A percentile compares a stretch with the other conserved stretches of the same genome.
Conservation (phyloP, 768 basidiomycete species). For the Boletus subcaerulescens region DNA sequence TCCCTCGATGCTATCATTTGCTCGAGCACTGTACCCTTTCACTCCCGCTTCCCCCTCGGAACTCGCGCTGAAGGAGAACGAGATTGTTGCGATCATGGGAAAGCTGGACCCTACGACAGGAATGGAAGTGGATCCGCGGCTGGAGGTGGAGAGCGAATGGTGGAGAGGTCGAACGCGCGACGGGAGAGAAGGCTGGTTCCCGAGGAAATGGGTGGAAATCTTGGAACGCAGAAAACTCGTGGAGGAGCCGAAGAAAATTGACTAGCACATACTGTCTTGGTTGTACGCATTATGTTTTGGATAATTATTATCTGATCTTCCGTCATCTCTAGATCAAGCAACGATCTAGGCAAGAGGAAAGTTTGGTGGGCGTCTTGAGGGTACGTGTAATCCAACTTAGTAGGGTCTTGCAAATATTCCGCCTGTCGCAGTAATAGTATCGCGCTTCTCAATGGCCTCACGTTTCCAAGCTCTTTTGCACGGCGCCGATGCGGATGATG, state of each 20-base stretch:
- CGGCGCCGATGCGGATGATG: no score
- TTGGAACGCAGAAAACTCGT: slow-evolving; percentile 45
- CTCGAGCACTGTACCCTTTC: slow-evolving; percentile 78
- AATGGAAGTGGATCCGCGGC: slow-evolving; percentile 61
- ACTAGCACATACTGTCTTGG: slow-evolving; percentile 23
- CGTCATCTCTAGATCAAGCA: no score
- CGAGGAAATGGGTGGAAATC: slow-evolving; percentile 81
- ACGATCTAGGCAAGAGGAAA: no score
- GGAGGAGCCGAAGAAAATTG: slow-evolving; percentile 40
- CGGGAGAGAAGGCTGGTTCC: slow-evolving; percentile 94
- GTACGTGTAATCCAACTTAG: no score
- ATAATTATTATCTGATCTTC: neutral
- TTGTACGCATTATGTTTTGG: neutral
- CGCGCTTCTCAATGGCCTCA: no score
- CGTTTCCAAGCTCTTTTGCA: no score
- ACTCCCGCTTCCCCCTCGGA: slow-evolving; percentile 72
- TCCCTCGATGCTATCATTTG: slow-evolving; percentile 80
- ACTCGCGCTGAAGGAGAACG: slow-evolving; percentile 78
- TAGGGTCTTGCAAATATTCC: no score
- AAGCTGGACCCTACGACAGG: slow-evolving; percentile 73
- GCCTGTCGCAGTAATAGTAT: no score
- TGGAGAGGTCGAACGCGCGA: slow-evolving; percentile 93
- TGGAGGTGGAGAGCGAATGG: slow-evolving; percentile 72
- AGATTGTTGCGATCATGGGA: slow-evolving; percentile 89
- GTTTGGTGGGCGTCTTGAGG: no score